These are phyloP conservation scores for Pythium phragmitis DNA, from an alignment of 352 stramenopile genomes.

Conservation along the genomic window DNA sequence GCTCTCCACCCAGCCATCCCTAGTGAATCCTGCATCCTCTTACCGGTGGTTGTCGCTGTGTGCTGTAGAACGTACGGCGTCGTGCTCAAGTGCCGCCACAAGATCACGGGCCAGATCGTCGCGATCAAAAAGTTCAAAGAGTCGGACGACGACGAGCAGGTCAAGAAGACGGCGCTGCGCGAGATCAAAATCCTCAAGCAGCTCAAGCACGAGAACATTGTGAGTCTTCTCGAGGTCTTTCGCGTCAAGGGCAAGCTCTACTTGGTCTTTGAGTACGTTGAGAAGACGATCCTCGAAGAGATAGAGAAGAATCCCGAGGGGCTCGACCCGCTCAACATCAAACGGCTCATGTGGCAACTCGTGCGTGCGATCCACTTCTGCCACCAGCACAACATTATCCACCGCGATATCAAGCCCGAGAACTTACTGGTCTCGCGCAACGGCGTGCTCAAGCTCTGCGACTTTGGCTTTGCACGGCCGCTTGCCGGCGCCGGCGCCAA, in stretches of 20 bases:
- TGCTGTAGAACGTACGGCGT: constrained; percentile 73
- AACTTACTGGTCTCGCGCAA: constrained; percentile 93
- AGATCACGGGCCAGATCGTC: constrained; percentile 79
- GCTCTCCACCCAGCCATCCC: neutral
- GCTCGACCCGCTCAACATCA: constrained; percentile 59
- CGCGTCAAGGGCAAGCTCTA: constrained; percentile 83
- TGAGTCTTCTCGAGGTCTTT: constrained; percentile 86
- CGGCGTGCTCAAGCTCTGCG: constrained; percentile 93
- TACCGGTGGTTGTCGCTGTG: neutral
- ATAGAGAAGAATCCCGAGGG: constrained; percentile 88
- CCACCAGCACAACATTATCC: constrained; percentile 95
- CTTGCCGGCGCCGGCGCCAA: constrained; percentile 64
- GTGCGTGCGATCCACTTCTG: constrained; percentile 90
- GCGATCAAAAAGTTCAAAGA: constrained; percentile 94
- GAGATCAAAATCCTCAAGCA: constrained; percentile 88
- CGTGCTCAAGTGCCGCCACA: constrained; percentile 86
- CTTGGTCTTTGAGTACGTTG: constrained; percentile 87
- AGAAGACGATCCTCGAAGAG: constrained; percentile 88
- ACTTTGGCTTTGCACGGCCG: constrained; percentile 85
- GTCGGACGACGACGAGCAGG: constrained; percentile 87
- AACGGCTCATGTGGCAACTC: constrained; percentile 85
- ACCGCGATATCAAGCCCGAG: constrained; percentile 94
- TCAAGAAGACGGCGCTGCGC: constrained; percentile 84
- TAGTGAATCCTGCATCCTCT: neutral
- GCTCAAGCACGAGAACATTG: constrained; percentile 87